Conservation (phyloP, 1,139 yeast species). For the Candida tetrigidarum region DNA sequence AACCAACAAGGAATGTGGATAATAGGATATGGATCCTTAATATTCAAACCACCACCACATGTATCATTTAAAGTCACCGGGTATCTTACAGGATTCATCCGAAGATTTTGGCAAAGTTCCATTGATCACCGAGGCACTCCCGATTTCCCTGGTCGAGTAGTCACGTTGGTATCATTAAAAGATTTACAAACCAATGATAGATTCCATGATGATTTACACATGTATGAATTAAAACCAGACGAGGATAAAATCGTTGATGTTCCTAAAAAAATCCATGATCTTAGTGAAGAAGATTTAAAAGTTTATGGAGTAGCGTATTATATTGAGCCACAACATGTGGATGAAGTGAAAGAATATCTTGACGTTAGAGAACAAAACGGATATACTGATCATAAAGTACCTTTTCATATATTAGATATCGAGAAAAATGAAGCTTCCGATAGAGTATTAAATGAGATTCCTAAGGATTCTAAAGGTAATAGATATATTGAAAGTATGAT, state of each 20-base stretch:
- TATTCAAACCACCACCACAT: slow-evolving; percentile 91
- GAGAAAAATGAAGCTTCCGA: slow-evolving; percentile 19
- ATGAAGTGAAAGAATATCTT: slow-evolving; percentile 65
- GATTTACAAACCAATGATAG: slow-evolving; percentile 48
- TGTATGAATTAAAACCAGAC: slow-evolving; percentile 35
- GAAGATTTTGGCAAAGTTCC: slow-evolving; percentile 92
- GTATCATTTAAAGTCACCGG: slow-evolving; percentile 68
- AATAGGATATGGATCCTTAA: slow-evolving; percentile 88
- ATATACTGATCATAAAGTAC: slow-evolving; percentile 71
- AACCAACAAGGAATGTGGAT: slow-evolving; percentile 64
- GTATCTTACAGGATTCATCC: slow-evolving; percentile 69
- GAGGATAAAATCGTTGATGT: slow-evolving; percentile 17
- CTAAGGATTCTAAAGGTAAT: slow-evolving; percentile 34
- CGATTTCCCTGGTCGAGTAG: slow-evolving; percentile 85
- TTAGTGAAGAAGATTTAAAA: slow-evolving; percentile 49
- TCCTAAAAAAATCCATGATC: slow-evolving; percentile 18
- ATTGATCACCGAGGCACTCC: slow-evolving; percentile 93
- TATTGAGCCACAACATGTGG: slow-evolving; percentile 68
- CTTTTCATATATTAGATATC: slow-evolving; percentile 55
- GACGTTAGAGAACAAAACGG: slow-evolving; percentile 91
- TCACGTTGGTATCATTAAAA: slow-evolving; percentile 66
- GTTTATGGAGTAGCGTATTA: slow-evolving; percentile 88
- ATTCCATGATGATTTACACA: slow-evolving; percentile 50
- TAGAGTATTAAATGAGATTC: slow-evolving; percentile 16
- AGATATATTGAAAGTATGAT: slow-evolving; percentile 61